Base-by-base conservation (phyloP, 768 basidiomycete species). In the Suillus alpinus region DNA sequence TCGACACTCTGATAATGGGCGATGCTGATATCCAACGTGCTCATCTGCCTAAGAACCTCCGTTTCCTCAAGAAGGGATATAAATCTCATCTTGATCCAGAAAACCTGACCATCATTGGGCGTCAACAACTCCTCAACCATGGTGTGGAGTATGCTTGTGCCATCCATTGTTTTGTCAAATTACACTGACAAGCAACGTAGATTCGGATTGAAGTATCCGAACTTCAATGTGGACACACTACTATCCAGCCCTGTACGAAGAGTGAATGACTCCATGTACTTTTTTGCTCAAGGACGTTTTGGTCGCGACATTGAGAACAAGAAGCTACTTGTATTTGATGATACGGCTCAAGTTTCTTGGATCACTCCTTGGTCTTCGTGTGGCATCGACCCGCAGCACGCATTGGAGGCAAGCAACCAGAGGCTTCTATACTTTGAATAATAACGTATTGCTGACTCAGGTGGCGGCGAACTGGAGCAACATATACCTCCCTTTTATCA, bases 281-380 rank as follows among this genome's bases (percentile, higher is more conserved):
- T 77, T 69, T 80, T 80, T 64, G 71, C 70, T 41, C 61, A 71
- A 32, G 76, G 78, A 0, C 75, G 76, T 66, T 76, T 76, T 60
- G 80, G 78, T 13, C 71, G 72, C 14, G 32, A 59, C 7, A 60
- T 66, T 14, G 67, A 73, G 59, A 67, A 66, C 10, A 62, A 74
- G 14, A 60, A 65, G 20, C 73, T 78, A 57, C 60, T 65, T 3
- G 68, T 69, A 18, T 68, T 77, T 50, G 46, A 62, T 4, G 78
- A 80, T 63, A 68, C 77, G 56, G 62, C 63, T 56, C 75, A 75
- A n/a, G 67, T 74, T 20, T 75, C 76, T 43, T 79, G 77, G 75
- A 76, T 80, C 61, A 78, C 71, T 36, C 78, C 76, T 31, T 76
- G 76, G 75, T 67, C 71, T 57, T 76, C 74, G 18, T 80, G 78